phyloP scores from a whole-genome alignment of 2,329 filamentous ascomycete species.

The Colletotrichum navitas region DNA sequence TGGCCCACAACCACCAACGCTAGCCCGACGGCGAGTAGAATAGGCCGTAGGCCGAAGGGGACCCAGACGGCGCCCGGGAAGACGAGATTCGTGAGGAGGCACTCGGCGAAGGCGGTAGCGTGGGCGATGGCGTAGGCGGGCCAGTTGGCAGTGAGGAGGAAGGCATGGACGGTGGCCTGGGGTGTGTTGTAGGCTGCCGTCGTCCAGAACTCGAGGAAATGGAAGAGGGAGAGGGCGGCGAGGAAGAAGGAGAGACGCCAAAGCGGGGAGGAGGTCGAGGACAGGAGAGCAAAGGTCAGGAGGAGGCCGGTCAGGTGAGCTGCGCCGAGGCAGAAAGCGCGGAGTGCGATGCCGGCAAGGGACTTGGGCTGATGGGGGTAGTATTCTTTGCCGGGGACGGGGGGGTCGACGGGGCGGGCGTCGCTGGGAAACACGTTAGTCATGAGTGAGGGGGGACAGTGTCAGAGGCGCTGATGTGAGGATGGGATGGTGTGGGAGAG shows the following conservation, averaged over 20 bases:
- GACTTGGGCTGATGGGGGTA: conserved; percentile 66
- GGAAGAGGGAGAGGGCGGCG: conserved; percentile 80
- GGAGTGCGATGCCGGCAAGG: conserved; percentile 69
- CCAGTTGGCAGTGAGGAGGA: conserved; percentile 88
- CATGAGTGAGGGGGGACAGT: conserved; percentile 17
- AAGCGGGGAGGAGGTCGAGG: conserved; percentile 58
- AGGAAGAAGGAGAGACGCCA: conserved; percentile 78
- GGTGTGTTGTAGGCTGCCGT: conserved; percentile 87
- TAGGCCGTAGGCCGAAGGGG: conserved; percentile 57
- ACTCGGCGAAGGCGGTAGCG: conserved; percentile 78
- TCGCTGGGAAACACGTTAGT: conserved; percentile 43
- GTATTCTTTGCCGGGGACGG: conserved; percentile 49
- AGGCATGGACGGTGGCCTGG: conserved; percentile 78
- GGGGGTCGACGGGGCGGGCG: conserved; percentile 43
- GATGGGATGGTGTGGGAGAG: conserved; percentile 17
- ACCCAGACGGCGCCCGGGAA: conserved; percentile 65
- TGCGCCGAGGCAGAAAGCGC: conserved; percentile 67
- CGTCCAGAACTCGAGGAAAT: conserved; percentile 96
- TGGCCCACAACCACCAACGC: conserved; percentile 78
- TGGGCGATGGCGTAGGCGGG: conserved; percentile 88
- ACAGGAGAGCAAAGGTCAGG: conserved; percentile 50
- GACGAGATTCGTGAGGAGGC: conserved; percentile 69
- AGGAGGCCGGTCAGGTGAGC: conserved; percentile 54
- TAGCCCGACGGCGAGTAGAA: conserved; percentile 70
- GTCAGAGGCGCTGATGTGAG: conserved; percentile 1